Percentiles rank a stretch among this genome's conserved stretches.
Conservation (phyloP, 1,139 yeast genomes). For the Debaryomycetaceae sp. region DNA sequence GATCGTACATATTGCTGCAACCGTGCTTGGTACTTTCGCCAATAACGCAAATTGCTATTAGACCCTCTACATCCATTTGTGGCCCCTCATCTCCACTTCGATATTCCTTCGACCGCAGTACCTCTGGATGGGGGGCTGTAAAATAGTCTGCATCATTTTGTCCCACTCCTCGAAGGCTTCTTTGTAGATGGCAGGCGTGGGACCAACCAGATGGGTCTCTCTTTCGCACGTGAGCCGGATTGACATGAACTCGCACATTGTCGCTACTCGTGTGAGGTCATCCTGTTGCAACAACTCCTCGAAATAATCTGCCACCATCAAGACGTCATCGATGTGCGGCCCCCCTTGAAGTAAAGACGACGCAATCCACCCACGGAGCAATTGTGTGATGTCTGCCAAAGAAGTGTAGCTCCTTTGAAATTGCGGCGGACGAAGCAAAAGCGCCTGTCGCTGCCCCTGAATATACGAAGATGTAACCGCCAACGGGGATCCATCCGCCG, state of each 20-base stretch:
- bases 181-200: slow-evolving; percentile 8
- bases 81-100: too few species aligned
- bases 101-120: slow-evolving; percentile 9
- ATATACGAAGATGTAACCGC: slow-evolving; percentile 1
- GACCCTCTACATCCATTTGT: too few species aligned
- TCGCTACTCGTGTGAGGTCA: slow-evolving; percentile 18
- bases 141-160: slow-evolving; percentile 10
- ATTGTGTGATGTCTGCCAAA: slow-evolving; percentile 29
- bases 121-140: slow-evolving; percentile 9
- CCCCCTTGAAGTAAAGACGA: slow-evolving; percentile 42
- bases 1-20: neutral
- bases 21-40: neutral
- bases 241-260: slow-evolving; percentile 18
- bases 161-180: slow-evolving; percentile 24
- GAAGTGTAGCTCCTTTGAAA: slow-evolving; percentile 30
- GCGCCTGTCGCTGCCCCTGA: neutral
- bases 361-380: slow-evolving; percentile 47
- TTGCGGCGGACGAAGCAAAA: slow-evolving; percentile 19
- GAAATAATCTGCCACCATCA: slow-evolving; percentile 29
- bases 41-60: slow-evolving; percentile 1
- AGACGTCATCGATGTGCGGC: slow-evolving; percentile 57
- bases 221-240: slow-evolving; percentile 14
- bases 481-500: neutral
- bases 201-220: neutral
- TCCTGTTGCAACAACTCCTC: slow-evolving; percentile 16